Evolutionary conservation across 2,329 filamentous ascomycete species (phyloP).

Genomic region (Neopestalotiopsis clavispora): DNA sequence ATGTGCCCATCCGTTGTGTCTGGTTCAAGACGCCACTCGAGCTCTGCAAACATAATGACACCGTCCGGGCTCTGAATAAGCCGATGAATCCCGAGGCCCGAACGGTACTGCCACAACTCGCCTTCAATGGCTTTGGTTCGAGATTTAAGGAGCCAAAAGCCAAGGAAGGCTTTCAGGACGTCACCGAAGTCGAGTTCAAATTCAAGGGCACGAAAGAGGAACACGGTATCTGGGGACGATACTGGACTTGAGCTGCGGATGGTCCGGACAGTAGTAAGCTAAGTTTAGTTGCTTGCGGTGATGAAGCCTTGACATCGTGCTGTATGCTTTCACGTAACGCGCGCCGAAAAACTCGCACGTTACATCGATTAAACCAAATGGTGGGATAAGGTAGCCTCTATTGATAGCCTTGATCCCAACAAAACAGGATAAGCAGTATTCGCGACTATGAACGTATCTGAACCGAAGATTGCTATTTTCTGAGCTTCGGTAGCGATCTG

Average conservation of each 20-base stretch:
- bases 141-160: slow-evolving; percentile 74
- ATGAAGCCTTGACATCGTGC: too few species aligned
- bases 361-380: too few species aligned
- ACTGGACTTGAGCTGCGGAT: slow-evolving; percentile 67
- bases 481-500: too few species aligned
- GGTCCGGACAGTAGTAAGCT: neutral
- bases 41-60: slow-evolving; percentile 85
- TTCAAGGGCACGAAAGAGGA: slow-evolving; percentile 75
- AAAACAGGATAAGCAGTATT: too few species aligned
- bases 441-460: too few species aligned
- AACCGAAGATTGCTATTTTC: too few species aligned
- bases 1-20: slow-evolving; percentile 81
- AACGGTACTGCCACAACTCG: slow-evolving; percentile 73
- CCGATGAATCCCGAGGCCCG: slow-evolving; percentile 82
- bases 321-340: too few species aligned
- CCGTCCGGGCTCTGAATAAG: slow-evolving; percentile 73
- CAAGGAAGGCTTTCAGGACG: slow-evolving; percentile 83
- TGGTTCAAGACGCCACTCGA: slow-evolving; percentile 77
- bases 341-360: too few species aligned
- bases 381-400: too few species aligned
- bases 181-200: slow-evolving; percentile 75
- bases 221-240: slow-evolving; percentile 73
- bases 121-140: slow-evolving; percentile 77
- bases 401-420: too few species aligned
- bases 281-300: too few species aligned